phyloP scores from a whole-genome alignment of 441 rosid genomes.

The Adansonia grandidieri region DNA sequence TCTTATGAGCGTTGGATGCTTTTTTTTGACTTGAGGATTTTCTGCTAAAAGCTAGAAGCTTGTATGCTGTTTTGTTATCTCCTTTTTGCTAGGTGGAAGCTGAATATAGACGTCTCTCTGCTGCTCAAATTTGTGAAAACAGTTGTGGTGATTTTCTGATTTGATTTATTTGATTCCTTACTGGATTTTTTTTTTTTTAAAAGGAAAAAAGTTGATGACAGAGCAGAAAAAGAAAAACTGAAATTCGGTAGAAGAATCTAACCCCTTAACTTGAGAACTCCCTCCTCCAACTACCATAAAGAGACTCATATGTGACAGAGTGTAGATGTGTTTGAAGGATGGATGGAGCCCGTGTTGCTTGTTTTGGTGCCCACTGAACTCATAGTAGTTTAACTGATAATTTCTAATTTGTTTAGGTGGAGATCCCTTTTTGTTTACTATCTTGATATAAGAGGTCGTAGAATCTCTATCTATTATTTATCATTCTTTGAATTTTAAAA shows the following conservation, averaged over 20 bases:
- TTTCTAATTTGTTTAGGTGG: slow-evolving; percentile 15
- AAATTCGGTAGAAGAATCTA: background rate
- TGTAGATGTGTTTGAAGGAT: slow-evolving; percentile 5
- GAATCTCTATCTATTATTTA: slow-evolving; percentile 16
- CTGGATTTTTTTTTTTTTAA: background rate
- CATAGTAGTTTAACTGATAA: background rate
- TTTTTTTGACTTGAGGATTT: background rate
- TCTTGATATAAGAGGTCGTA: background rate
- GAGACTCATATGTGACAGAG: background rate
- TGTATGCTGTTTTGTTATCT: background rate
- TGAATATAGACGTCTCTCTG: background rate
- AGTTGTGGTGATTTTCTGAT: background rate
- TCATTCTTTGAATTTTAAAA: slow-evolving; percentile 28
- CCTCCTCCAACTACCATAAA: slow-evolving; percentile 13
- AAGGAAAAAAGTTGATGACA: background rate
- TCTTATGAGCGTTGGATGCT: background rate
- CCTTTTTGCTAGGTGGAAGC: background rate
- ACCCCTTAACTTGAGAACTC: background rate
- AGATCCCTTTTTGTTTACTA: background rate
- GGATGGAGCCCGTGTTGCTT: slow-evolving; percentile 2
- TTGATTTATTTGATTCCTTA: background rate
- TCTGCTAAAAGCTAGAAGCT: background rate
- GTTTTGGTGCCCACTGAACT: background rate
- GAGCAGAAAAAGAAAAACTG: background rate
- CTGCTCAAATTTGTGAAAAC: background rate